A percentile compares a stretch with the other conserved stretches of the same genome.
phyloP scores from a whole-genome alignment of 2,329 filamentous ascomycete genomes.

The Sordariomycetes sp. region DNA sequence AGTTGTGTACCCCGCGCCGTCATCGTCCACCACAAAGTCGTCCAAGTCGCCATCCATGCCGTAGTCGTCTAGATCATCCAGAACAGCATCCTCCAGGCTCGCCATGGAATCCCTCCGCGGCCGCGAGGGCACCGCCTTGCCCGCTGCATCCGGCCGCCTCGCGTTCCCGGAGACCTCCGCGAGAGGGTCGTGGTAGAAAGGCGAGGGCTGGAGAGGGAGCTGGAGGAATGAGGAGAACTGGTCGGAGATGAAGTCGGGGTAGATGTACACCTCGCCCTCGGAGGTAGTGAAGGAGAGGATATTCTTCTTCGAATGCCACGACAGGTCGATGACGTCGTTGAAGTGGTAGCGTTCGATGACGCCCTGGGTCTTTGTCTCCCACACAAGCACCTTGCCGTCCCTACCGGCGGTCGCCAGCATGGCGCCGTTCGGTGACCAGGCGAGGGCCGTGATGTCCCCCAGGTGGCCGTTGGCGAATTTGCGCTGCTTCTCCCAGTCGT shows the following conservation, averaged over 20 bases:
- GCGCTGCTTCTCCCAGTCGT: conserved; percentile 81
- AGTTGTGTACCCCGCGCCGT: conserved; percentile 76
- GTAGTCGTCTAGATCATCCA: conserved; percentile 44
- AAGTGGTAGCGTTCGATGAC: conserved; percentile 71
- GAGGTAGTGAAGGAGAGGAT: conserved; percentile 84
- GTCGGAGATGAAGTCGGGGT: conserved; percentile 55
- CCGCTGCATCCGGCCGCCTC: conserved; percentile 26
- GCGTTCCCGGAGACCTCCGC: conserved; percentile 58
- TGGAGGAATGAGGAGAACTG: conserved; percentile 47
- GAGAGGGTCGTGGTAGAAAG: conserved; percentile 74
- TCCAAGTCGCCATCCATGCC: conserved; percentile 42
- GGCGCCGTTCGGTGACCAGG: conserved; percentile 93
- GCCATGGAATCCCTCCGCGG: conserved; percentile 44
- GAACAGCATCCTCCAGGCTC: conserved; percentile 67
- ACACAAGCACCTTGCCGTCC: conserved; percentile 63
- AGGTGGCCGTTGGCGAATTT: conserved; percentile 70
- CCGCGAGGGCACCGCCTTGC: conserved; percentile 11
- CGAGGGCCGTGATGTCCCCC: conserved; percentile 73
- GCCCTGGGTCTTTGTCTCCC: conserved; percentile 83
- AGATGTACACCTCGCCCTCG: conserved; percentile 88
- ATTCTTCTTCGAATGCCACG: conserved; percentile 83
- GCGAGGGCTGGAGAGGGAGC: conserved; percentile 59
- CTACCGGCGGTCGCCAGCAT: conserved; percentile 63
- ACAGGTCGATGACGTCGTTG: conserved; percentile 71
- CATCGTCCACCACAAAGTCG: conserved; percentile 89